Percentiles rank a stretch among this genome's conserved stretches.
Evolutionary conservation across 2,329 filamentous ascomycete species (phyloP).

Genomic region (Clonostachys sp.): DNA sequence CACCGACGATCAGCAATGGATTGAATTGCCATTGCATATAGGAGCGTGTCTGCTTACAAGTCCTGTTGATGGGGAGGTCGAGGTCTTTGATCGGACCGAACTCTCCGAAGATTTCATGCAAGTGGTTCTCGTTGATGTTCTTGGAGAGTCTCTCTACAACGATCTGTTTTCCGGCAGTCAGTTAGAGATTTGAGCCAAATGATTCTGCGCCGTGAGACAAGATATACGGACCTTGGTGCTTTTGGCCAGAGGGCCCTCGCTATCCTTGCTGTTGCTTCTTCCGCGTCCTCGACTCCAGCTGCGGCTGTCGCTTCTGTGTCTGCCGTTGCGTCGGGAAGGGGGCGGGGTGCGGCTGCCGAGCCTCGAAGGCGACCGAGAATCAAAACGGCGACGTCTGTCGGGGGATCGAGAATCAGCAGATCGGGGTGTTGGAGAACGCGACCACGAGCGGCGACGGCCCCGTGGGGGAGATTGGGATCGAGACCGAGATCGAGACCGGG

Average conservation of each 20-base stretch:
- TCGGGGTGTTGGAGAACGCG: conserved; percentile 25
- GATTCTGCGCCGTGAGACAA: not conserved
- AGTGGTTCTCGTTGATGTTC: conserved; percentile 84
- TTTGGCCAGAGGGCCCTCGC: conserved; percentile 28
- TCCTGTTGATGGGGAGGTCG: conserved; percentile 83
- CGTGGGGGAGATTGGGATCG: not conserved
- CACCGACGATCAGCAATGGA: not conserved
- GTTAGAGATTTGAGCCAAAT: not conserved
- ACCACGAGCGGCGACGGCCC: conserved; percentile 12
- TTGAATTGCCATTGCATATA: not conserved
- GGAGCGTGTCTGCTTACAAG: conserved; percentile 52
- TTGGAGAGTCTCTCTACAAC: conserved; percentile 95
- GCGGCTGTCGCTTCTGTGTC: conserved; percentile 16
- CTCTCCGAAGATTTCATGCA: conserved; percentile 85
- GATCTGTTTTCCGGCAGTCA: conserved; percentile 52
- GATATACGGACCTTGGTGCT: conserved; percentile 47
- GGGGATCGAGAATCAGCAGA: conserved; percentile 25
- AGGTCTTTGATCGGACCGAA: conserved; percentile 85
- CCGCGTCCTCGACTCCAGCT: conserved; percentile 25
- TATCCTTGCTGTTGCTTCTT: conserved; percentile 26
- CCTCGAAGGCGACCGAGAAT: conserved; percentile 21
- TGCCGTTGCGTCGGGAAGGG: conserved; percentile 23
- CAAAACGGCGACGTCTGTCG: conserved; percentile 18
- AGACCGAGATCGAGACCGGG: too few species aligned
- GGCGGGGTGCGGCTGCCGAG: conserved; percentile 13